Base-by-base conservation (phyloP, 164 flowering plant species). In the Magnolia kwangsiensis region DNA sequence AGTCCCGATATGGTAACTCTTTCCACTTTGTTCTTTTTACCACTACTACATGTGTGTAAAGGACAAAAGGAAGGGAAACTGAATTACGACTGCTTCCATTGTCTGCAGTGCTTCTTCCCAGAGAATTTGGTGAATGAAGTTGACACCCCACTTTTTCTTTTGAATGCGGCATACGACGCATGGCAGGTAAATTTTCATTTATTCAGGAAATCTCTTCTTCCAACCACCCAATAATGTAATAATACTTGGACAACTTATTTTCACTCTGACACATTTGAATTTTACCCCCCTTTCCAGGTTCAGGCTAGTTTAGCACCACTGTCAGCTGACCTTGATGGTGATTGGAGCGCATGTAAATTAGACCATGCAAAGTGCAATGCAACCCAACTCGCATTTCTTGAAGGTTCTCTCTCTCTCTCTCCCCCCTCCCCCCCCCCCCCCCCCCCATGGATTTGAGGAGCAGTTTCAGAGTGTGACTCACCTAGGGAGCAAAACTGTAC, bases 51-150 rank as follows among this genome's bases (percentile, higher is more conserved):
- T 55, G 61, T 7, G 61, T 55, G 10, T 58, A 55, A 18, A 50
- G n/a, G 24, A 31, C 8, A 23, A 55, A 69, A 76, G 13, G 63
- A 24, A 13, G 20, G 31, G 20, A 23, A 14, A 69, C 27, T 63
- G n/a, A 23, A 55, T 72, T n/a, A 20, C 18, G 11, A 1, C 3
- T 9, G 4, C 23, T 23, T 73, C 20, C 50, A 29, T 10, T 19
- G 73, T 18, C 75, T 80, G 24, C 90, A 96, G 99, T 96, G 98
- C 81, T 94, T 94, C 89, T 94, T 92, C 79, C 98, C 98, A 19
- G 92, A 94, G 78, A 88, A 91, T 77, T 45, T 89, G 68, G 85
- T 92, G 29, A 77, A 87, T 68, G 79, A 76, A 23, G 72, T 94
- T 50, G 82, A 71, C 79, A 94, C 97, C 23, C 98, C 98, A 3